phyloP scores from a whole-genome alignment of 2,329 filamentous ascomycete species.

The Aureobasidium sp. region DNA sequence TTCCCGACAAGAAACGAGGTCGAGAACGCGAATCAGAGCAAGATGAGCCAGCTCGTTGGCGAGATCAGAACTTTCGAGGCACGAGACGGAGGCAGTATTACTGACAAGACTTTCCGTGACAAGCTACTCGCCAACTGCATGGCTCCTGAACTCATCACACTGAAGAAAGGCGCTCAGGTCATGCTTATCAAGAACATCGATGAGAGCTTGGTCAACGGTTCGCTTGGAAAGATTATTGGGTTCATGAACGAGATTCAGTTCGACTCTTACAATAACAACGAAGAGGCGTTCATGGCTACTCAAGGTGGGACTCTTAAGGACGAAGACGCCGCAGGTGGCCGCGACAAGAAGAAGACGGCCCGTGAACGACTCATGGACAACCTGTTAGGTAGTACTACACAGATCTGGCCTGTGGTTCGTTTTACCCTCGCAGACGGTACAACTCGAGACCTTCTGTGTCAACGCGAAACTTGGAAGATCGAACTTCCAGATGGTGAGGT shows the following conservation, averaged over 20 bases:
- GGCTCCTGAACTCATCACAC: slow-evolving; percentile 70
- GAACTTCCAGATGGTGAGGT: slow-evolving; percentile 93
- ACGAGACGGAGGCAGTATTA: slow-evolving; percentile 61
- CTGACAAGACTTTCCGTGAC: slow-evolving; percentile 62
- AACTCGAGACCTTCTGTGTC: slow-evolving; percentile 68
- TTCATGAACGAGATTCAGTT: slow-evolving; percentile 69
- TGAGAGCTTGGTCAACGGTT: slow-evolving; percentile 87
- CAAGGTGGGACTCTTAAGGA: slow-evolving; percentile 41
- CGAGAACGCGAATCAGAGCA: slow-evolving; percentile 71
- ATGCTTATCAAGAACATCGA: slow-evolving; percentile 99
- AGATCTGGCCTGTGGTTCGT: slow-evolving; percentile 73
- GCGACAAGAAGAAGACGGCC: slow-evolving; percentile 25
- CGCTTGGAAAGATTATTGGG: slow-evolving; percentile 73
- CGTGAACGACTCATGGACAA: slow-evolving; percentile 48
- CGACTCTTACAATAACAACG: slow-evolving; percentile 51
- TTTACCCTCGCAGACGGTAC: slow-evolving; percentile 77
- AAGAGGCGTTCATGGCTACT: slow-evolving; percentile 46
- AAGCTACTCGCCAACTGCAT: slow-evolving; percentile 84
- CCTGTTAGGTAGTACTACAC: slow-evolving; percentile 42
- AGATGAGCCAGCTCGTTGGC: slow-evolving; percentile 67
- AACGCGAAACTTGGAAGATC: slow-evolving; percentile 90
- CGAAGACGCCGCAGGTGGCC: slow-evolving; percentile 27
- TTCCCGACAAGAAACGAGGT: slow-evolving; percentile 90
- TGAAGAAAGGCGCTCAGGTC: slow-evolving; percentile 91
- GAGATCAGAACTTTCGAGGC: slow-evolving; percentile 63